Percentiles rank a stretch among this genome's conserved stretches.
Conservation (phyloP, 2,329 filamentous ascomycete genomes). For the Plenodomus tracheiphilus region DNA sequence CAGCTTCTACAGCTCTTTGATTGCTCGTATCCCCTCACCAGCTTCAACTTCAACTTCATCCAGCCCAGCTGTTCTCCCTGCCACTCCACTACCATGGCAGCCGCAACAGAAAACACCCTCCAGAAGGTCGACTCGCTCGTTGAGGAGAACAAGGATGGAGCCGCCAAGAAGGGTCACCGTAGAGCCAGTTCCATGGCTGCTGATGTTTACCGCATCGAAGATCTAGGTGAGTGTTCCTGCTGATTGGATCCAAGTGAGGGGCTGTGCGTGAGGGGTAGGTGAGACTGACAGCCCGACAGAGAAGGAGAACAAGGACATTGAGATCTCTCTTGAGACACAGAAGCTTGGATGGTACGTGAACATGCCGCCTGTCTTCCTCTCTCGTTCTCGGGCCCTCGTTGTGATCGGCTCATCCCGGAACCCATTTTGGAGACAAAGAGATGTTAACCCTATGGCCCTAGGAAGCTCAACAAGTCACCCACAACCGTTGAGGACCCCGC, state of each 20-base stretch:
- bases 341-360: constrained; percentile 78
- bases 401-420: constrained; percentile 11
- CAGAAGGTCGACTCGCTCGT: constrained; percentile 92
- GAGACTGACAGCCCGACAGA: constrained; percentile 58
- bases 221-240: constrained; percentile 68
- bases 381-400: constrained; percentile 1
- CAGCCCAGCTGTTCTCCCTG: constrained; percentile 6
- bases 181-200: constrained; percentile 73
- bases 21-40: constrained; percentile 1
- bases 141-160: constrained; percentile 68
- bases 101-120: constrained; percentile 59
- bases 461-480: constrained; percentile 93
- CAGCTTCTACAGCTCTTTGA: constrained; percentile 22
- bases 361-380: background rate
- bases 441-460: constrained; percentile 46
- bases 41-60: constrained; percentile 7
- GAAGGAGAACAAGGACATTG: constrained; percentile 70
- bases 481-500: constrained; percentile 79
- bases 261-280: constrained; percentile 28
- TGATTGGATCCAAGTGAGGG: constrained; percentile 14
- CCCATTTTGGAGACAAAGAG: constrained; percentile 1
- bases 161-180: constrained; percentile 67
- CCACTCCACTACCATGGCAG: constrained; percentile 54
- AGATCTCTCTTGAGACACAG: constrained; percentile 81
- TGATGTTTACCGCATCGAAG: constrained; percentile 80